Base-by-base conservation (phyloP, 2,329 filamentous ascomycete species). In the Aureobasidium sp. region DNA sequence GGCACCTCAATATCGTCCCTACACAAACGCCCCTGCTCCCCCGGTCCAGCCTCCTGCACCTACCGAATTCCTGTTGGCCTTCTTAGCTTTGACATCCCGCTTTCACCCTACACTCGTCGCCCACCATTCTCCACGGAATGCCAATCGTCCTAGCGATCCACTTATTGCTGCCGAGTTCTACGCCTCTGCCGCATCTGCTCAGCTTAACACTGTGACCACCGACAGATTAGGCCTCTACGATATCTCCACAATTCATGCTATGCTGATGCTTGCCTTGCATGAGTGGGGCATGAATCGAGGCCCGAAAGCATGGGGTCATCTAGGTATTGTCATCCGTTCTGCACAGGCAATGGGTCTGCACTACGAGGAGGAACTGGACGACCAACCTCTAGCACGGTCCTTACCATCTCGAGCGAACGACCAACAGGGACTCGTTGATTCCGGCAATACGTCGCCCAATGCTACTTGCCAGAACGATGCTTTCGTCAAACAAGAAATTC, bases 191-290 rank as follows among this genome's bases (percentile, higher is more conserved):
- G 79, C 87, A 13, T 78, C 78, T 64, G 76, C 79, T 74, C 66
- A 79, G 71, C 66, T 84, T 78, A 32, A 76, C 81, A 47, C 82
- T 76, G 36, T 78, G 75, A 48, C 70, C 78, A 67, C 79, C 75
- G 67, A 78, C 72, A 52, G 77, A 75, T 52, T 79, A 17, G 74
- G 74, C 3, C 66, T 84, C 67, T 80, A 83, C 5, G 84, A 83
- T 1, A 76, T 89, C 3, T 84, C 88, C 64, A 80, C 84, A 17
- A 83, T 85, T 0, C 87, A 90, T 66, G 85, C 86, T 0, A 80
- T 86, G 50, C 77, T 90, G 10, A 89, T 90, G 86, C 77, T 91
- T 8, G 85, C 83, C 1, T 76, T 89, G 12, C 88, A 90, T 65
- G 86, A 90, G 65, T 90, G 87, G 87, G 85, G 84, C 12, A 85